A percentile compares a stretch with the other conserved stretches of the same genome.
phyloP scores from a whole-genome alignment of 352 stramenopile genomes.

The Globisporangium takayamanum region DNA sequence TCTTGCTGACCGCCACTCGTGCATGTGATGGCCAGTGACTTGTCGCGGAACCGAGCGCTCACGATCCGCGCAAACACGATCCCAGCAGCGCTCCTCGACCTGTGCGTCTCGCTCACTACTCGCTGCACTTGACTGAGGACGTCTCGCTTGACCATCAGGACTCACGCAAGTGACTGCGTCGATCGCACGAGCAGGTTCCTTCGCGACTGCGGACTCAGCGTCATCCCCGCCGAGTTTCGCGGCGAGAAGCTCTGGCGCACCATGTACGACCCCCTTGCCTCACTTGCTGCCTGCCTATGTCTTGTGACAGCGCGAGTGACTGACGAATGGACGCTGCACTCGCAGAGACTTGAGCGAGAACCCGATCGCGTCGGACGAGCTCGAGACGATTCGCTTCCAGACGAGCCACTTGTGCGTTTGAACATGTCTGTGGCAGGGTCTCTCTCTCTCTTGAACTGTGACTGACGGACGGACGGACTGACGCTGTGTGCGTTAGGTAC shows the following conservation, averaged over 20 bases:
- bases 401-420: constrained; percentile 8
- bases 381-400: constrained; percentile 12
- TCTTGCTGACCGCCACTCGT: not conserved
- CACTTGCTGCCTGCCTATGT: not conserved
- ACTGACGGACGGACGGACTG: not conserved
- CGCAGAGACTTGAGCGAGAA: constrained; percentile 15
- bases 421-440: not conserved
- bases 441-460: not conserved
- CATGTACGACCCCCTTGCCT: constrained; percentile 1
- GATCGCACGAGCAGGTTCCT: not conserved
- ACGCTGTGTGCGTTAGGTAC: not conserved
- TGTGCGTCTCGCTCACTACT: constrained; percentile 4
- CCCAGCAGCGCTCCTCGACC: constrained; percentile 9
- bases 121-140: too few species aligned
- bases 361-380: constrained; percentile 7
- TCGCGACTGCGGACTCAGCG: constrained; percentile 6
- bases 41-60: constrained; percentile 9
- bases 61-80: constrained; percentile 13
- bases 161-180: not conserved
- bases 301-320: not conserved
- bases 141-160: not conserved
- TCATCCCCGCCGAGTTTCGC: constrained; percentile 14
- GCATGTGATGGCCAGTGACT: not conserved
- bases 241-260: constrained; percentile 14
- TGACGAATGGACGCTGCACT: not conserved